Evolutionary conservation across 2,329 filamentous ascomycete species (phyloP).

Genomic region (Anisogramma anomala): DNA sequence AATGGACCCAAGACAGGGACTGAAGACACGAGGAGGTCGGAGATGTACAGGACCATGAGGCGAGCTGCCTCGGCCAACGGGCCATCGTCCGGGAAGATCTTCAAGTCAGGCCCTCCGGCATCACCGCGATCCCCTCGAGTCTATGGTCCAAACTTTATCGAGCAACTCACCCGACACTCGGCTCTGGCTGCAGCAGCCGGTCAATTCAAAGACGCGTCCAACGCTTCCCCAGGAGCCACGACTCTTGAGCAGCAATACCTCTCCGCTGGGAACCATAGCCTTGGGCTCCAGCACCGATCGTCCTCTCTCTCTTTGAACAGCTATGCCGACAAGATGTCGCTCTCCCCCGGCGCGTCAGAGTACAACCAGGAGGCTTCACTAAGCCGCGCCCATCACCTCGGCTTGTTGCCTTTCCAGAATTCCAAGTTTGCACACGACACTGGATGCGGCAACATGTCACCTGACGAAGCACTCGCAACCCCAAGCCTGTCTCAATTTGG

Average conservation of each 20-base stretch:
- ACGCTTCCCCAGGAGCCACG: constrained; percentile 6
- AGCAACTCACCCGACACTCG: constrained; percentile 8
- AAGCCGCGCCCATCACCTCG: constrained; percentile 1
- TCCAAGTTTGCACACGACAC: constrained; percentile 22
- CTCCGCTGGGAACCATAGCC: constrained; percentile 20
- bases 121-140: constrained; percentile 33
- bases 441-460: constrained; percentile 23
- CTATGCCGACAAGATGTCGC: constrained; percentile 27
- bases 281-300: constrained; percentile 21
- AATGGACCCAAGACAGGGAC: constrained; percentile 35
- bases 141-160: constrained; percentile 29
- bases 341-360: constrained; percentile 28
- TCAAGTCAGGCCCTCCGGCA: constrained; percentile 24
- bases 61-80: constrained; percentile 43
- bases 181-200: constrained; percentile 4
- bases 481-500: constrained; percentile 35
- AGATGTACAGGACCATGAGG: constrained; percentile 38
- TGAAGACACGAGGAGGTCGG: constrained; percentile 34
- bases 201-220: constrained; percentile 6
- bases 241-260: constrained; percentile 11
- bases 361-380: constrained; percentile 24
- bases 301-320: constrained; percentile 16
- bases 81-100: constrained; percentile 28
- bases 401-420: constrained; percentile 17
- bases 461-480: constrained; percentile 39